phyloP scores from a whole-genome alignment of 352 stramenopile species.

The Globisporangium spiculum region DNA sequence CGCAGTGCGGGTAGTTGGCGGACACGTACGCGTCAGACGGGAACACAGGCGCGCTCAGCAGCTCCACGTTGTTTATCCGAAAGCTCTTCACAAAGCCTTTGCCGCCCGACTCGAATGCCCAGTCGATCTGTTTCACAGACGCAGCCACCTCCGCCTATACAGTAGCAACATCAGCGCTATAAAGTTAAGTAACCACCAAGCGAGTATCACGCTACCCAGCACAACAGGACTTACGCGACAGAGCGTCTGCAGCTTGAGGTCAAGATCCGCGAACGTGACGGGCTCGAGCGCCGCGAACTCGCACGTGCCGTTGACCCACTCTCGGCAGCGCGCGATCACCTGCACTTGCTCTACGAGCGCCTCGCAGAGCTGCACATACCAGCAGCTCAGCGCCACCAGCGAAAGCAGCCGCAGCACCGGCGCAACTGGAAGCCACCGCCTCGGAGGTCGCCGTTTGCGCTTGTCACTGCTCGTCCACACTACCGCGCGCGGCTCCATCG shows the following conservation, averaged over 20 bases:
- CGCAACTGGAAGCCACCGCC: not conserved
- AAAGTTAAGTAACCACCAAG: slow-evolving; percentile 3
- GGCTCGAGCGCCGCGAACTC: slow-evolving; percentile 47
- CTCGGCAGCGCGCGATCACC: slow-evolving; percentile 52
- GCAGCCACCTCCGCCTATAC: slow-evolving; percentile 66
- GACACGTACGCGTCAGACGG: slow-evolving; percentile 62
- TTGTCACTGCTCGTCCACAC: slow-evolving; percentile 22
- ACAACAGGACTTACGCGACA: slow-evolving; percentile 51
- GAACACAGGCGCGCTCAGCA: slow-evolving; percentile 49
- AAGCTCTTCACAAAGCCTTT: slow-evolving; percentile 59
- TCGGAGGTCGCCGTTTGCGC: slow-evolving; percentile 15
- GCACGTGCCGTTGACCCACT: slow-evolving; percentile 53
- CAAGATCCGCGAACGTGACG: slow-evolving; percentile 39
- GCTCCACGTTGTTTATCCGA: slow-evolving; percentile 55
- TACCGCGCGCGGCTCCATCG: slow-evolving; percentile 11
- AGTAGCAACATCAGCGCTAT: not conserved
- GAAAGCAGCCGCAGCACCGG: not conserved
- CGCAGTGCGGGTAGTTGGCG: slow-evolving; percentile 79
- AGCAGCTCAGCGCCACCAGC: not conserved
- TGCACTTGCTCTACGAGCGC: slow-evolving; percentile 60
- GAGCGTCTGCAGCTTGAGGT: slow-evolving; percentile 60
- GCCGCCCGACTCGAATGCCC: slow-evolving; percentile 40
- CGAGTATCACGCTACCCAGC: not conserved
- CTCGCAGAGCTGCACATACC: not conserved
- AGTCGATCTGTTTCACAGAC: slow-evolving; percentile 84